Conservation (phyloP, 148 eudicot genomes). For the Chenopodium berlandieri region DNA sequence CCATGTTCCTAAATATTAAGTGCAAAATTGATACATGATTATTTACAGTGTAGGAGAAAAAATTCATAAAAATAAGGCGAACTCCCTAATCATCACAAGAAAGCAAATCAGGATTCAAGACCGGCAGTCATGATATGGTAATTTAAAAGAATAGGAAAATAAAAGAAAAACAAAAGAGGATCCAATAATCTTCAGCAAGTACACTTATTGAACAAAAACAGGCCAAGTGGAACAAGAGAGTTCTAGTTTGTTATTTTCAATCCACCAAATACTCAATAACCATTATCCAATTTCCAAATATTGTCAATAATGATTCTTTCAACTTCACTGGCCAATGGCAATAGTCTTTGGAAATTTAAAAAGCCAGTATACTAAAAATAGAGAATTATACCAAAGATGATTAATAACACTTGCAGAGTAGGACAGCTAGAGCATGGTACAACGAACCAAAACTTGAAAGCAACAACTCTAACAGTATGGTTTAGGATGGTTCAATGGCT, state of each 20-base stretch:
- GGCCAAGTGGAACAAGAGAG: neutral
- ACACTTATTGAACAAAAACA: no score
- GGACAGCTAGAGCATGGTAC: neutral
- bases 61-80: neutral
- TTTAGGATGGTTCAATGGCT: neutral
- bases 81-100: neutral
- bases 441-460: neutral
- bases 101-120: neutral
- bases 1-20: conserved; percentile 66
- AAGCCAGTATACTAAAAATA: neutral
- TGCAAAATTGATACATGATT: neutral
- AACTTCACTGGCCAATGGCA: neutral
- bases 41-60: neutral
- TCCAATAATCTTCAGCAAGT: no score
- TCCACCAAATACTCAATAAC: neutral
- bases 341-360: neutral
- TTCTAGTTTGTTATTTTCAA: neutral
- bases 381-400: neutral
- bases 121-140: neutral
- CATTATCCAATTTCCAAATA: neutral
- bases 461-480: neutral
- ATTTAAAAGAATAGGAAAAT: no score
- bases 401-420: neutral
- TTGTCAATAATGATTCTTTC: neutral
- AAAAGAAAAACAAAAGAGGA: no score